Base-by-base conservation (phyloP, 106 monocot species). In the Platanthera guangdongensis region DNA sequence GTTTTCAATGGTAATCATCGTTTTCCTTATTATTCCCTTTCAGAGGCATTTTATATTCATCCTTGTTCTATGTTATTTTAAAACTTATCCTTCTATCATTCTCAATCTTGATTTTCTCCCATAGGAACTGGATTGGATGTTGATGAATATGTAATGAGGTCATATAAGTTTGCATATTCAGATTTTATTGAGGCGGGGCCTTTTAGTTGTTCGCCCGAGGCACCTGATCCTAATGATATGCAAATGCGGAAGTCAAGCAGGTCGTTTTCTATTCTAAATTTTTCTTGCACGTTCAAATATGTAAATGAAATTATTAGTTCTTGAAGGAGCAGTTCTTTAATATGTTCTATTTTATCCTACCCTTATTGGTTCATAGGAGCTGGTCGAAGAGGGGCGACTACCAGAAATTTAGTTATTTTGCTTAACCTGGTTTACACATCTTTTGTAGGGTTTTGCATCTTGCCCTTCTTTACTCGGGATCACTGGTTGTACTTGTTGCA, bases 161-260 rank as follows among this genome's bases (percentile, higher is more conserved):
- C 93, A 60, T 97, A 97, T 68, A 97, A 89, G 71, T 93, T 93
- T 86, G 93, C 96, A 78, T 93, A 93, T 81, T 89, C 96, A 75
- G 96, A 97, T 82, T 97, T 91, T 72, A 84, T 97, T 78, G 96
- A 97, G 86, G 96, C 88, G 57, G 96, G 91, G 16, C 96, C 96
- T 74, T 77, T 97, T 82, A 75, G 89, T 50, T 87, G 83, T 74
- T 84, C 87, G 72, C 89, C 93, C 73, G 96, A 97, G 53, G 91
- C 93, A 62, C 93, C 96, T 69, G 91, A 97, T 84, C 87, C 89
- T 32, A 93, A 80, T 81, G 96, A 91, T 73, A 75, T 91, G 30
- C 94, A 93, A 77, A 79, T 81, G 71, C 91, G 54, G 55, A 89
- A 86, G 79, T 86, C 93, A 72, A 86, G 83, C 69, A 97, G 91